phyloP scores from a whole-genome alignment of 1,139 yeast genomes.

The Hemisphaericaspora xylofermentans region DNA sequence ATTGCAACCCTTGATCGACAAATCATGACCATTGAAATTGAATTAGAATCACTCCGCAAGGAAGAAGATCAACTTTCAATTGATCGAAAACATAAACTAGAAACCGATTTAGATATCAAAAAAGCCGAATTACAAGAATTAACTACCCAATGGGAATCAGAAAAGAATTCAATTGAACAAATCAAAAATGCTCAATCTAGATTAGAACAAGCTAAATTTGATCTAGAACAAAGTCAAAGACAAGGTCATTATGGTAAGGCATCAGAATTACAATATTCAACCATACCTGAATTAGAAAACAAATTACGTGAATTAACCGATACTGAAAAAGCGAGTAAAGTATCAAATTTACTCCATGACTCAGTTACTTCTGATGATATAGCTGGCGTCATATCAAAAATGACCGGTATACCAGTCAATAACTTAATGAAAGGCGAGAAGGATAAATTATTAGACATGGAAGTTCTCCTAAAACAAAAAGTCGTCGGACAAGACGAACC shows the following conservation, averaged over 20 bases:
- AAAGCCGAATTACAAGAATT: conserved; percentile 64
- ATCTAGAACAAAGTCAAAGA: conserved; percentile 79
- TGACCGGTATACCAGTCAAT: conserved; percentile 96
- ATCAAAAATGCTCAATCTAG: conserved; percentile 78
- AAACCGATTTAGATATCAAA: conserved; percentile 62
- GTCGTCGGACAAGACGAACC: conserved; percentile 98
- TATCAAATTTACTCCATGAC: conserved; percentile 64
- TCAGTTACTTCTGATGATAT: conserved; percentile 94
- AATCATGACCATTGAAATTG: conserved; percentile 92
- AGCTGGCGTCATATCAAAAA: conserved; percentile 84
- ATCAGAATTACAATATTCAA: conserved; percentile 82
- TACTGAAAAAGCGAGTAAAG: conserved; percentile 18
- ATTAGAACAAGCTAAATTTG: conserved; percentile 79
- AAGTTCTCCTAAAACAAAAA: conserved; percentile 65
- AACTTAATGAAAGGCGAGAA: conserved; percentile 92
- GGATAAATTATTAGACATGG: conserved; percentile 88
- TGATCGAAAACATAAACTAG: conserved; percentile 67
- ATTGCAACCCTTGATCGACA: conserved; percentile 85
- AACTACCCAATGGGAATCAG: conserved; percentile 84
- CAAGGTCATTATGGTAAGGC: conserved; percentile 86
- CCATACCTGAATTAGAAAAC: conserved; percentile 74
- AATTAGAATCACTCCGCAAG: conserved; percentile 86
- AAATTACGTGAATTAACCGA: conserved; percentile 51
- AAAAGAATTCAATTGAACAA: conserved; percentile 68
- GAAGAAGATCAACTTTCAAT: conserved; percentile 84